These are phyloP conservation scores for Rhytidhysteron rufulum DNA, from an alignment of 2,329 filamentous ascomycete genomes.

Conservation along the genomic window DNA sequence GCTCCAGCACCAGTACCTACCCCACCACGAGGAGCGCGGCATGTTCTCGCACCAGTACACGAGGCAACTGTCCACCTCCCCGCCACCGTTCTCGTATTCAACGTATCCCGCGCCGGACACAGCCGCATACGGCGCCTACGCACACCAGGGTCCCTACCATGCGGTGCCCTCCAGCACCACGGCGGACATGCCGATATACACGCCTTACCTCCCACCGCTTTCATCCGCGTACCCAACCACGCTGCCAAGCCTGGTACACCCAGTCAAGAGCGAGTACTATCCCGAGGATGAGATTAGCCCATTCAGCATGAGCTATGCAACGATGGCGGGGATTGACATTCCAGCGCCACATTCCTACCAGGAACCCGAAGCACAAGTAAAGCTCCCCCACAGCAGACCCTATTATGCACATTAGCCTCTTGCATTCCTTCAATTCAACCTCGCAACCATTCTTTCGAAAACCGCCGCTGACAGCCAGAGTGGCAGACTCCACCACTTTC, in stretches of 20 bases:
- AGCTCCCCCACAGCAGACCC: constrained; percentile 48
- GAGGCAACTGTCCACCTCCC: constrained; percentile 67
- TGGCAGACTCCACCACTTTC: constrained; percentile 71
- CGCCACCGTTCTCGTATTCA: constrained; percentile 65
- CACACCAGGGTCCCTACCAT: constrained; percentile 33
- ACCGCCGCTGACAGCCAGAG: constrained; percentile 31
- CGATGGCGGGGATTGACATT: constrained; percentile 63
- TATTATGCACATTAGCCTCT: constrained; percentile 31
- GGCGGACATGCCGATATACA: constrained; percentile 45
- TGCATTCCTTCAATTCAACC: constrained; percentile 16
- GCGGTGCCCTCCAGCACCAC: constrained; percentile 34
- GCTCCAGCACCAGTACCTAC: constrained; percentile 38
- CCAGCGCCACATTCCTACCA: constrained; percentile 60
- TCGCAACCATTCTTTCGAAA: constrained; percentile 18
- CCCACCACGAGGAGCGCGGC: constrained; percentile 63
- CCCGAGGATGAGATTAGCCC: constrained; percentile 59
- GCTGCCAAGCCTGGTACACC: constrained; percentile 57
- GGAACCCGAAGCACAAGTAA: constrained; percentile 71
- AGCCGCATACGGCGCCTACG: constrained; percentile 59
- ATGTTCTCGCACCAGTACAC: constrained; percentile 65
- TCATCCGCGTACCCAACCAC: constrained; percentile 49
- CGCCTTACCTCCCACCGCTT: constrained; percentile 52
- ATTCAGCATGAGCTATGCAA: constrained; percentile 66
- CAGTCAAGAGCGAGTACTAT: constrained; percentile 65
- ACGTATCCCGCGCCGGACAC: constrained; percentile 66